A percentile compares a stretch with the other conserved stretches of the same genome.
Evolutionary conservation across 2,329 filamentous ascomycete species (phyloP).

Genomic region (Niveomyces coronatus): DNA sequence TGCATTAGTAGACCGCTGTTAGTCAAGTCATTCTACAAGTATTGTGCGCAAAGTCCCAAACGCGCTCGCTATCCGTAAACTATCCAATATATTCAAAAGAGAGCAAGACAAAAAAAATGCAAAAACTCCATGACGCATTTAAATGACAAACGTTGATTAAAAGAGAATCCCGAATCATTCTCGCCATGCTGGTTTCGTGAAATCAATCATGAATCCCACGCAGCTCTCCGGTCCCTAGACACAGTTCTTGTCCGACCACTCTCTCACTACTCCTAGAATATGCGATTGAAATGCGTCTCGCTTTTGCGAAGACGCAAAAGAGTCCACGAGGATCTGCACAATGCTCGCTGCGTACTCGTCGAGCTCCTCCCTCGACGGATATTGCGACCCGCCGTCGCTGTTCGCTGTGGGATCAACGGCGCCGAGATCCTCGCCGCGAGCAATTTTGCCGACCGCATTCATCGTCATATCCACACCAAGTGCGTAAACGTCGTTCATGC

Average conservation of each 20-base stretch:
- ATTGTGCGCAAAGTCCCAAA: too few species aligned
- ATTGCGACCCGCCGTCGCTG: neutral
- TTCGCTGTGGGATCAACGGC: neutral
- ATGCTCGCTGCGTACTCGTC: slow-evolving; percentile 8
- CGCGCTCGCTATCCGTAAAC: too few species aligned
- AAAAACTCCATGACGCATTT: too few species aligned
- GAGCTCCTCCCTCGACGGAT: neutral
- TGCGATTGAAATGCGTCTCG: slow-evolving; percentile 7
- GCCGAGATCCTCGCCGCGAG: slow-evolving; percentile 5
- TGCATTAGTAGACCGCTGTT: too few species aligned
- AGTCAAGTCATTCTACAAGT: too few species aligned
- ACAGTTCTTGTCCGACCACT: slow-evolving; percentile 8
- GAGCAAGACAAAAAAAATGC: too few species aligned
- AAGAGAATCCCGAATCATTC: too few species aligned
- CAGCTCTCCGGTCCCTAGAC: too few species aligned
- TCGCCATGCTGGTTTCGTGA: slow-evolving; percentile 1
- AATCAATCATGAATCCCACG: neutral
- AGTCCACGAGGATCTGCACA: slow-evolving; percentile 6
- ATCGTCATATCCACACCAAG: slow-evolving; percentile 4
- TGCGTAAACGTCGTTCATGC: slow-evolving; percentile 4
- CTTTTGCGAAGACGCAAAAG: slow-evolving; percentile 1
- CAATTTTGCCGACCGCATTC: neutral
- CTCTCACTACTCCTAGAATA: slow-evolving; percentile 5
- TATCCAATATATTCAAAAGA: too few species aligned
- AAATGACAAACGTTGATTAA: too few species aligned